Base-by-base conservation (phyloP, 2,329 filamentous ascomycete genomes). In the Trichoderma koningii region DNA sequence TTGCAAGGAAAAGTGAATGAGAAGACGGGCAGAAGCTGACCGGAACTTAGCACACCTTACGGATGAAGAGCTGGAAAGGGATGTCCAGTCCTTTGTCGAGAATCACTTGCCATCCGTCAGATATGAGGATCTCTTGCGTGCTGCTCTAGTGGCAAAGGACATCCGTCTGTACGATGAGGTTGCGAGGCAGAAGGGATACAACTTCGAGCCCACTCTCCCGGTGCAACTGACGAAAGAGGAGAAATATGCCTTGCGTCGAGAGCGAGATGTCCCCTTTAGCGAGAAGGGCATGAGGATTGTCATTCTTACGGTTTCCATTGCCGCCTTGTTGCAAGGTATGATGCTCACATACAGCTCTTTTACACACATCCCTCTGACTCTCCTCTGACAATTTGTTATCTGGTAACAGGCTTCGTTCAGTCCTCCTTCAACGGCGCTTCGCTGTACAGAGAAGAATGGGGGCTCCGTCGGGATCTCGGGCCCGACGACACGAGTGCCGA, bases 351-450 rank as follows among this genome's bases (percentile, higher is more conserved):
- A 2, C 30, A 34, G 3, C 47, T 14, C 19, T 14, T n/a, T 14
- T 17, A 7, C 5, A 0, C 9, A 3, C 34, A 15, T 15, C 7
- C n/a, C 30, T 34, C 30, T 12, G 30, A 12, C 30, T 19, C 17
- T 23, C 10, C 4, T 26, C 14, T 48, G 9, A 34, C 30, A 34
- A 23, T 23, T 12, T 34, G 3, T 19, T 2, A 19, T n/a, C n/a
- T 56, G 12, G 17, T 7, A 47, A 34, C 26, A 72, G 78, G 79
- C 5, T 79, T 79, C 45, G 78, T 81, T 1, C 79, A 81, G 65
- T 78, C 77, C 0, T 80, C 78, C 5, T 76, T 81, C 66, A 80
- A 80, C 65, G 76, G 77, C 12, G 77, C 78, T 0, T 76, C 76
- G 0, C 64, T 80, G 0, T 80, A 70, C 45, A 64, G 59, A n/a